These are phyloP conservation scores for Metarhizium humberi DNA, from an alignment of 2,329 filamentous ascomycete species.

Conservation along the genomic window DNA sequence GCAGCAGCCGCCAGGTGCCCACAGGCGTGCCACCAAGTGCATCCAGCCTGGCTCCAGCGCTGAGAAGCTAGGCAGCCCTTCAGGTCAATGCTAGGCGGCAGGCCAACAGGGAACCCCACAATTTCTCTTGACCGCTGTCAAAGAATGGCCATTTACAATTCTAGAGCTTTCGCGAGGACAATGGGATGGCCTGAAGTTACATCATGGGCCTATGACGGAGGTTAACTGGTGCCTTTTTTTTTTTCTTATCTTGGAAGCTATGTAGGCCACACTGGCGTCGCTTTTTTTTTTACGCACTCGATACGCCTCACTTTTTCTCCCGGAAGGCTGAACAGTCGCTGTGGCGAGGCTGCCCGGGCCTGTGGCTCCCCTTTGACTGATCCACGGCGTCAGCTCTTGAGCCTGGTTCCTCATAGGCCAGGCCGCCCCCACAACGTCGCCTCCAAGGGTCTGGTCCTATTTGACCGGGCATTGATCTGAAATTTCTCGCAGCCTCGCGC, in stretches of 20 bases:
- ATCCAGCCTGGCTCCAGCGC: neutral
- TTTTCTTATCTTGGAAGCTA: too few relatives aligned
- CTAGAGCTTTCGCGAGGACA: neutral
- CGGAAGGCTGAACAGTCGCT: neutral
- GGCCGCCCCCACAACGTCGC: too few relatives aligned
- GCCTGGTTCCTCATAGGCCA: too few relatives aligned
- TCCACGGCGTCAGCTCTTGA: too few relatives aligned
- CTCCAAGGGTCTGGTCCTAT: neutral
- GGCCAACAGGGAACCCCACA: neutral
- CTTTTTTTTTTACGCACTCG: neutral
- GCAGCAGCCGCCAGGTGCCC: conserved; percentile 3
- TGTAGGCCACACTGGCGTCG: too few relatives aligned
- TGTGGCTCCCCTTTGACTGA: neutral
- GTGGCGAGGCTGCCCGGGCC: neutral
- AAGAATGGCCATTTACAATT: neutral
- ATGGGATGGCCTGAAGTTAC: neutral
- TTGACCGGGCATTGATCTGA: too few relatives aligned
- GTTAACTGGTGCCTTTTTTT: neutral
- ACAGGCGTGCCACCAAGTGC: neutral
- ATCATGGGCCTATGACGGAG: neutral
- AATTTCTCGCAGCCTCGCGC: too few relatives aligned
- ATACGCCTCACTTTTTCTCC: neutral
- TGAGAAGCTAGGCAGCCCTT: too few relatives aligned
- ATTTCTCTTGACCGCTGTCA: neutral
- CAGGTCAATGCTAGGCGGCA: neutral